Conservation (phyloP, 1,284 basidiomycete genomes). For the Irpex sp. region DNA sequence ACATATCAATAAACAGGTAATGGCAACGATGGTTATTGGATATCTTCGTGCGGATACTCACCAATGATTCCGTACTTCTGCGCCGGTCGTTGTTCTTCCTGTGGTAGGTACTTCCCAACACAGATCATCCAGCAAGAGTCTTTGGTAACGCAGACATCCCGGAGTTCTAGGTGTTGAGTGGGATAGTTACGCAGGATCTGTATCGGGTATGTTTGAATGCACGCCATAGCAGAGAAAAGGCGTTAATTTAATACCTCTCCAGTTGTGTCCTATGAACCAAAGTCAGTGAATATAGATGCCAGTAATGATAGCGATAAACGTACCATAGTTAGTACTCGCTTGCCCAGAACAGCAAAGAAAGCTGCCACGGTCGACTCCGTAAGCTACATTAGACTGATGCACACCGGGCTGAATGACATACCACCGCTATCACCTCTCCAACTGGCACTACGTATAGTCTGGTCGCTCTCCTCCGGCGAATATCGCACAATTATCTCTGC, state of each 20-base stretch:
- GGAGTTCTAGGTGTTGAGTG: slow-evolving; percentile 43
- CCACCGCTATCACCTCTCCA: not conserved
- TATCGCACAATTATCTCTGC: not conserved
- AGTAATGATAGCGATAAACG: not conserved
- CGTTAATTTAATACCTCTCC: not conserved
- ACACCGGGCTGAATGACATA: not conserved
- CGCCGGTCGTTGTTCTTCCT: slow-evolving; percentile 67
- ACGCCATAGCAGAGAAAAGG: not conserved
- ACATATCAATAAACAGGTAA: not conserved
- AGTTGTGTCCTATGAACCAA: not conserved
- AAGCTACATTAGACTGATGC: too few relatives aligned
- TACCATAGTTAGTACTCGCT: not conserved
- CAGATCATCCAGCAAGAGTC: slow-evolving; percentile 64
- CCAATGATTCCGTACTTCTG: slow-evolving; percentile 76
- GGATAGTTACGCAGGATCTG: not conserved
- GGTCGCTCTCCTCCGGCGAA: not conserved
- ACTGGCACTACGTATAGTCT: not conserved
- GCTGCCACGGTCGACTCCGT: not conserved
- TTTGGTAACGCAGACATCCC: slow-evolving; percentile 70
- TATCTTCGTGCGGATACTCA: slow-evolving; percentile 27
- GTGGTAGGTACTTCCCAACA: slow-evolving; percentile 56
- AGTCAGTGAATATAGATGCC: not conserved
- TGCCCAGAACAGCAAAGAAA: not conserved
- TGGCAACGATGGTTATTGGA: not conserved
- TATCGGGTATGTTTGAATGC: not conserved